These are phyloP conservation scores for Capsella rubella DNA, from an alignment of 441 rosid species.

Conservation along the genomic window DNA sequence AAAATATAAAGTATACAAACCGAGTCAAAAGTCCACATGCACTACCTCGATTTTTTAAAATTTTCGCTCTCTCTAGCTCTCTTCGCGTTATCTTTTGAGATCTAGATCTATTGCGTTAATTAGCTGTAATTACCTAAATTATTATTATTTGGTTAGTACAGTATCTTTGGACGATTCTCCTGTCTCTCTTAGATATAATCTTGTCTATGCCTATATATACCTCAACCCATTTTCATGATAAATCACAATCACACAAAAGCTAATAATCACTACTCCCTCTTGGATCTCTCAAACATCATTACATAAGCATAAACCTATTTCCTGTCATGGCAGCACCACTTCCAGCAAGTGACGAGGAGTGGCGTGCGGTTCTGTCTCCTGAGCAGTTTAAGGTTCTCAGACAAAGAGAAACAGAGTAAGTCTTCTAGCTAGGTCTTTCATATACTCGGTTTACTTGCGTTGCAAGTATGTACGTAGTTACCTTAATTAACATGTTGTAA, in stretches of 20 bases:
- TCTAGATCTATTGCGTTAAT: background rate
- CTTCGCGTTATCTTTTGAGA: too few species aligned
- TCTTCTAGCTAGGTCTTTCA: background rate
- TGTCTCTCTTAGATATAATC: background rate
- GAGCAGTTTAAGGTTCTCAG: background rate
- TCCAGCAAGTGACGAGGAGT: background rate
- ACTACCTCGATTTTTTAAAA: background rate
- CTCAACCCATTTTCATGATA: background rate
- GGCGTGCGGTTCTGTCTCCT: background rate
- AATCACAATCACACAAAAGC: background rate
- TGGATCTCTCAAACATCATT: conserved; percentile 6
- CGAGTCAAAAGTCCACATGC: background rate
- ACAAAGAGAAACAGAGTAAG: background rate
- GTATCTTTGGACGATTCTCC: background rate
- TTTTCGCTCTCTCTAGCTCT: too few species aligned
- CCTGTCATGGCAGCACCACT: background rate
- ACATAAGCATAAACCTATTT: conserved; percentile 48
- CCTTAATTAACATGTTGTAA: background rate
- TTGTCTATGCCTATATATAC: background rate
- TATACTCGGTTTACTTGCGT: too few species aligned
- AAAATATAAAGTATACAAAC: background rate
- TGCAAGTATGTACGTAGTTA: too few species aligned
- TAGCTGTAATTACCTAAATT: background rate
- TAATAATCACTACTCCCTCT: background rate
- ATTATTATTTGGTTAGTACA: too few species aligned